Evolutionary conservation across 345 rosid genomes (phyloP), one percentile per base, ranked within the genome.

Genomic region (Euphorbia tirucalli): DNA sequence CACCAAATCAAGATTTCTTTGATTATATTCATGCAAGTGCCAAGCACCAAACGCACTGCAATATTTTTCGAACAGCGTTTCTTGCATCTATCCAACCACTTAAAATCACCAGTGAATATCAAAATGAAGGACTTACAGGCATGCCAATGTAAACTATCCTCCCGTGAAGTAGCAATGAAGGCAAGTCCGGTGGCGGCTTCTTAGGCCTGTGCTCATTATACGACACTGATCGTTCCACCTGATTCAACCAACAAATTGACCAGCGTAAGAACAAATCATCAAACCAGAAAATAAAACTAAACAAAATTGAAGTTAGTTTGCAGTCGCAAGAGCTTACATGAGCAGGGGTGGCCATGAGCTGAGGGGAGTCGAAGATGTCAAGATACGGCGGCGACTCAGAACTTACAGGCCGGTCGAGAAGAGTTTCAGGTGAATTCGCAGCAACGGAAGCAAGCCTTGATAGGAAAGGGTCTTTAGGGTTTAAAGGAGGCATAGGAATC

Each of bases 121-220:
- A 62, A 57, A 56, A 9, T 6, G 68, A 43, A 46, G 6, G 7
- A 79, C 90, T 81, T 75, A 94, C 98, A 46, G 96, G 98, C 95
- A 92, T 88, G 71, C 97, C 96, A 75, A 94, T 89, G 81, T 87
- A 92, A 67, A 94, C 93, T 0, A 92, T 89, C 69, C 98, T 87
- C 15, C 87, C 89, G 56, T 90, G 77, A 60, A 90, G 90, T 74
- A 94, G 90, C 79, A 88, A 76, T 8, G 98, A 89, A 0, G 96
- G 93, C 54, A 90, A 82, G 70, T 91, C 98, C 1, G 97, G 97
- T 21, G 94, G 96, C 7, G 94, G 92, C 66, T 75, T 79, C 68
- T 82, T 83, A 5, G 91, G 89, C 77, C 88, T 49, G 64, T 77
- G 90, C 72, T 85, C 91, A 63, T 83, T 80, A 62, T 88, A 86